A percentile compares a stretch with the other conserved stretches of the same genome.
phyloP scores from a whole-genome alignment of 371 early-diverging fungal genomes.

The Syncephalastrum racemosum region DNA sequence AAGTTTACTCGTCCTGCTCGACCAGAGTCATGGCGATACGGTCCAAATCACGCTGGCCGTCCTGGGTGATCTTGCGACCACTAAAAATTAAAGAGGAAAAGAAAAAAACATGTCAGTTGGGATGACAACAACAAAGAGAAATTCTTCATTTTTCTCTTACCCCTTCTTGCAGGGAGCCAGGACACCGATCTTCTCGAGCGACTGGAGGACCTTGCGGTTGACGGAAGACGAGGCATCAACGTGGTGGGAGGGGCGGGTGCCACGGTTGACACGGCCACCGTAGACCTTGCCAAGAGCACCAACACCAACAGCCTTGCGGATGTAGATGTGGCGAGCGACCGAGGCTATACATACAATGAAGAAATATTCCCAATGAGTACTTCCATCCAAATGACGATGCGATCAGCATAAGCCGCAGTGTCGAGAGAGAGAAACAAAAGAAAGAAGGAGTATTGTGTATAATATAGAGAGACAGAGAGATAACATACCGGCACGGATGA shows the following conservation, averaged over 20 bases:
- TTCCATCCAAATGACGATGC: background rate
- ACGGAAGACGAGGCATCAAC: slow-evolving; percentile 87
- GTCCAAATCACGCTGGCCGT: slow-evolving; percentile 81
- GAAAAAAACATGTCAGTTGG: background rate
- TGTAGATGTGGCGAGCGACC: slow-evolving; percentile 97
- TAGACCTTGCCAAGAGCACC: slow-evolving; percentile 93
- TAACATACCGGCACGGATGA: slow-evolving; percentile 87
- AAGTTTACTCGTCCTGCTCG: slow-evolving; percentile 15
- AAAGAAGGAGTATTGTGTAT: background rate
- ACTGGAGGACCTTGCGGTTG: slow-evolving; percentile 94
- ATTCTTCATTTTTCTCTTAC: slow-evolving; percentile 35
- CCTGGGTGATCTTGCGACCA: slow-evolving; percentile 76
- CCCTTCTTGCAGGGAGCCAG: slow-evolving; percentile 89
- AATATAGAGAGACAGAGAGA: too few species aligned
- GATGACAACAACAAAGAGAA: too few species aligned
- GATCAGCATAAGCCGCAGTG: background rate
- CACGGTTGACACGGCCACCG: slow-evolving; percentile 93
- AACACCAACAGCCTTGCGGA: slow-evolving; percentile 92
- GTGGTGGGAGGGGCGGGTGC: slow-evolving; percentile 92
- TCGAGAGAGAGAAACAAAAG: background rate
- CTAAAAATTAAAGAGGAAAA: slow-evolving; percentile 22
- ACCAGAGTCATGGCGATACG: slow-evolving; percentile 63
- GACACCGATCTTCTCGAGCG: slow-evolving; percentile 96
- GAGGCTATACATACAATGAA: slow-evolving; percentile 62
- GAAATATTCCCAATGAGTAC: background rate